Percentiles rank a stretch among this genome's conserved stretches.
Evolutionary conservation across 106 monocot species (phyloP).

Genomic region (Acanthochlamys bracteata): DNA sequence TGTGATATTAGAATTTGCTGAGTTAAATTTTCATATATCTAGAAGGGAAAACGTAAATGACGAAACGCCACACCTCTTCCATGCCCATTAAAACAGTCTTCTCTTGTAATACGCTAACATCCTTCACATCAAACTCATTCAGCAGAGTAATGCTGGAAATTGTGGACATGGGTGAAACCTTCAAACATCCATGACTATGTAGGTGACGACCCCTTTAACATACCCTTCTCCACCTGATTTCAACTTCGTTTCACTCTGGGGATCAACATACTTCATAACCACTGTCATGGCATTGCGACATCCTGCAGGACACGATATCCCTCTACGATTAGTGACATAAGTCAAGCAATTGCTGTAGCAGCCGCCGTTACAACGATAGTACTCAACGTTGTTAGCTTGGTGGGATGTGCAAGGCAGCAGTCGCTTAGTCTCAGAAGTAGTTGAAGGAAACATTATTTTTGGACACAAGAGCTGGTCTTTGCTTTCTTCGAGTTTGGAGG

Average conservation of each 20-base stretch:
- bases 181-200: slow-evolving; percentile 26
- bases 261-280: too few species aligned
- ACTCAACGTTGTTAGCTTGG: too few species aligned
- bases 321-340: background rate
- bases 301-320: background rate
- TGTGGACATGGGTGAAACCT: slow-evolving; percentile 27
- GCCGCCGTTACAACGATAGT: too few species aligned
- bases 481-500: background rate
- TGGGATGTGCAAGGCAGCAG: too few species aligned
- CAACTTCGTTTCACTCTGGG: too few species aligned
- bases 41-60: too few species aligned
- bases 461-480: too few species aligned
- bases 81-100: slow-evolving; percentile 10
- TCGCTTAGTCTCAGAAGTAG: too few species aligned
- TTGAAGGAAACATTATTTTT: too few species aligned
- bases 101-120: slow-evolving; percentile 20
- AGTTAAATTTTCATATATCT: background rate
- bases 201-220: slow-evolving; percentile 20
- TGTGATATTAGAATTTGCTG: background rate
- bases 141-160: slow-evolving; percentile 25
- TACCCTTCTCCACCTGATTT: background rate
- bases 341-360: too few species aligned
- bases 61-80: slow-evolving; percentile 3
- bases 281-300: too few species aligned
- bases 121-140: slow-evolving; percentile 22